phyloP scores from a whole-genome alignment of 2,329 filamentous ascomycete genomes.

The Microsporum audouinii region DNA sequence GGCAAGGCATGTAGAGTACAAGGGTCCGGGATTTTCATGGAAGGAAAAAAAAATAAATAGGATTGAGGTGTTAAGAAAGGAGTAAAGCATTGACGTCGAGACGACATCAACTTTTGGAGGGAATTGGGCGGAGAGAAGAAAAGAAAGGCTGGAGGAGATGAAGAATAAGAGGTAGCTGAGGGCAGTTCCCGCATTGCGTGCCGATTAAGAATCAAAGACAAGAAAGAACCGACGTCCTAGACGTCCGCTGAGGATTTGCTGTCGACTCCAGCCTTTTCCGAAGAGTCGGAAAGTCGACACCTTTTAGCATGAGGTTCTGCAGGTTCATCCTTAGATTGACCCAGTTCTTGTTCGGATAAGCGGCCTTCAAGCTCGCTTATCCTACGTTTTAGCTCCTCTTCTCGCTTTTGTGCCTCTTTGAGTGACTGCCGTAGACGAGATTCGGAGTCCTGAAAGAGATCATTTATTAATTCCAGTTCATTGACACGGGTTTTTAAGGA shows the following conservation, averaged over 20 bases:
- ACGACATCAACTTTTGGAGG: not conserved
- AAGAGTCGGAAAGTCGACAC: constrained; percentile 39
- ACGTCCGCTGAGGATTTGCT: constrained; percentile 2
- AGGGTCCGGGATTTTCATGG: not conserved
- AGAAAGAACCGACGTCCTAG: constrained; percentile 1
- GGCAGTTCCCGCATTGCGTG: not conserved
- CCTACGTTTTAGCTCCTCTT: constrained; percentile 69
- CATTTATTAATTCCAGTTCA: constrained; percentile 90
- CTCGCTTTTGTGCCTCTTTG: constrained; percentile 65
- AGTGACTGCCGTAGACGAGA: constrained; percentile 50
- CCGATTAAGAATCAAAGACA: not conserved
- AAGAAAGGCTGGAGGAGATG: not conserved
- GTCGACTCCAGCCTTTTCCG: not conserved
- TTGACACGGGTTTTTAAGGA: constrained; percentile 89
- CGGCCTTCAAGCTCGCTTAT: constrained; percentile 64
- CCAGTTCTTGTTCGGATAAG: constrained; percentile 24
- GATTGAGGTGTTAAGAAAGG: not conserved
- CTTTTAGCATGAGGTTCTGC: constrained; percentile 44
- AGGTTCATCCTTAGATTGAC: constrained; percentile 19
- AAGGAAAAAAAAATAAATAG: not conserved
- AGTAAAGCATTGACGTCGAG: not conserved
- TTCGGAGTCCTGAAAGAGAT: constrained; percentile 56
- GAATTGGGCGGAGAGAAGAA: not conserved
- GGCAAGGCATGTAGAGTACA: not conserved
- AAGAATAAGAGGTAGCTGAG: not conserved